Conservation (phyloP, 805 yeast genomes). For the Kluyveromyces lactis region DNA sequence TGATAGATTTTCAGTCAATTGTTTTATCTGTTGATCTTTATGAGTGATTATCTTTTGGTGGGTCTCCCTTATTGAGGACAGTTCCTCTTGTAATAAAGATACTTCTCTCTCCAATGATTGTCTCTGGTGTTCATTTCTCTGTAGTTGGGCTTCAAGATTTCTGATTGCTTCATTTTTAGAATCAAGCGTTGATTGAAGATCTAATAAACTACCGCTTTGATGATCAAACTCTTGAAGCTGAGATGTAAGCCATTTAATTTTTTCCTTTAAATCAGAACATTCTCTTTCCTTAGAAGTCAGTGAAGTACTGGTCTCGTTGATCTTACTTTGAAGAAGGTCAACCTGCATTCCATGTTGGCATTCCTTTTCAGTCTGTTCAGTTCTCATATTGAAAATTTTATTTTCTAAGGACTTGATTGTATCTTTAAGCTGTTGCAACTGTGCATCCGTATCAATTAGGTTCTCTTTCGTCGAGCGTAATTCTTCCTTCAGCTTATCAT, state of each 20-base stretch:
- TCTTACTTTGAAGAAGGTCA: constrained; percentile 9
- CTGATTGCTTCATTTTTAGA: constrained; percentile 7
- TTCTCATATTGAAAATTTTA: constrained; percentile 1
- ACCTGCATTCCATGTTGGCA: constrained; percentile 9
- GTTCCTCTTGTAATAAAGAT: neutral
- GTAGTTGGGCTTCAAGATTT: constrained; percentile 5
- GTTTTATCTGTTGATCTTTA: constrained; percentile 1
- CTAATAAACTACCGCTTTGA: constrained; percentile 10
- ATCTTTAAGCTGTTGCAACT: constrained; percentile 8
- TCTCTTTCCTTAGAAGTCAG: constrained; percentile 11
- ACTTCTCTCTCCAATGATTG: constrained; percentile 5
- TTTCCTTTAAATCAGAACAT: constrained; percentile 8
- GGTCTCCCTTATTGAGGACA: neutral
- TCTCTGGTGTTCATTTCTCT: constrained; percentile 8
- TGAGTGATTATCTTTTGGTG: neutral
- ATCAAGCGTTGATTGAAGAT: constrained; percentile 6
- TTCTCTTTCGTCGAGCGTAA: constrained; percentile 6
- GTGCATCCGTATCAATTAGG: constrained; percentile 6
- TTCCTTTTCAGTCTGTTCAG: constrained; percentile 5
- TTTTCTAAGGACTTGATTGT: constrained; percentile 7
- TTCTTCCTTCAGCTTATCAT: constrained; percentile 6
- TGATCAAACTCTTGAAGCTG: constrained; percentile 15
- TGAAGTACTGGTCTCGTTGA: constrained; percentile 9
- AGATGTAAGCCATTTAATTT: constrained; percentile 11
- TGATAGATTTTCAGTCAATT: neutral